phyloP scores from a whole-genome alignment of 768 basidiomycete genomes.

The Podaxis sp. region DNA sequence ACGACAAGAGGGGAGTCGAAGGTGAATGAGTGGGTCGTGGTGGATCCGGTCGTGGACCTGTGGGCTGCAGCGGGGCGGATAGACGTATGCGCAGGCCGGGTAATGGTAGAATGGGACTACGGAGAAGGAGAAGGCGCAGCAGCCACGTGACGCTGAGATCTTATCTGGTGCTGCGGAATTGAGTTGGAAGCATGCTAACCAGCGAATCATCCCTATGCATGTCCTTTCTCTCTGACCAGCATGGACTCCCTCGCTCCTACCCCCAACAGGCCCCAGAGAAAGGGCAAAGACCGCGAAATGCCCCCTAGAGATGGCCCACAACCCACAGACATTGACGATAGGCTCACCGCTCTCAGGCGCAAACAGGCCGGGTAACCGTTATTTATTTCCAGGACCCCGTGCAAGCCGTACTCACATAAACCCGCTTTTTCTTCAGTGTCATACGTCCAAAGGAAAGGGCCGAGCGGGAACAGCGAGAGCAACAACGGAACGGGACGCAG shows the following conservation, averaged over 20 bases:
- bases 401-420: slow-evolving; percentile 3
- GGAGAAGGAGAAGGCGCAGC: slow-evolving; percentile 13
- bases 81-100: not conserved
- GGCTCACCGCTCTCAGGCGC: slow-evolving; percentile 66
- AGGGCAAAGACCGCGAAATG: slow-evolving; percentile 44
- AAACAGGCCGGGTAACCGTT: slow-evolving; percentile 55
- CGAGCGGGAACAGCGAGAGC: slow-evolving; percentile 37
- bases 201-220: slow-evolving; percentile 11
- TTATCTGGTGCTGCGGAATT: slow-evolving; percentile 18
- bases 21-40: not conserved
- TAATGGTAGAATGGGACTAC: slow-evolving; percentile 5
- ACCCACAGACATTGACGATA: slow-evolving; percentile 53
- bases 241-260: slow-evolving; percentile 14
- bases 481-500: slow-evolving; percentile 15
- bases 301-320: slow-evolving; percentile 27
- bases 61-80: not conserved
- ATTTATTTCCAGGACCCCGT: slow-evolving; percentile 4
- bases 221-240: slow-evolving; percentile 20
- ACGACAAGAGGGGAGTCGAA: not conserved
- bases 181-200: slow-evolving; percentile 10
- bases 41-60: not conserved
- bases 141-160: slow-evolving; percentile 16
- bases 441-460: slow-evolving; percentile 46
- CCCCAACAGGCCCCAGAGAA: slow-evolving; percentile 29
- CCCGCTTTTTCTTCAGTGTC: slow-evolving; percentile 31